Evolutionary conservation across 768 basidiomycete genomes (phyloP).

Genomic region (Dendrothele bispora): DNA sequence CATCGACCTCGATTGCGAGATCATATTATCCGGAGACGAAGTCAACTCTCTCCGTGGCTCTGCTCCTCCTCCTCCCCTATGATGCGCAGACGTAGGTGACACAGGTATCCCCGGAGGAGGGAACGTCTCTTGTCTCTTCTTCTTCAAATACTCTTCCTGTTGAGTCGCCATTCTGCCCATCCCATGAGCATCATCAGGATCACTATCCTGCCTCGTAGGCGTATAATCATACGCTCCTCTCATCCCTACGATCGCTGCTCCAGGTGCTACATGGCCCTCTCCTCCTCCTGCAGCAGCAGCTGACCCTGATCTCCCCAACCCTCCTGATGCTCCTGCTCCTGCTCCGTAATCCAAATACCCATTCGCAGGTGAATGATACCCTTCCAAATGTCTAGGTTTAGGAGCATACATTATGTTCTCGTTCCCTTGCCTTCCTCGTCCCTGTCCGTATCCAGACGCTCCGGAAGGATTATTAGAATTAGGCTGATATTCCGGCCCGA

Average conservation of each 20-base stretch:
- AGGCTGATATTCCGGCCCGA: slow-evolving; percentile 6
- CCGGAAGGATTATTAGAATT: neutral
- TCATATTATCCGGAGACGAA: no score
- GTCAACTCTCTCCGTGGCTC: no score
- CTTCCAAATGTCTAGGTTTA: slow-evolving; percentile 4
- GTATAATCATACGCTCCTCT: slow-evolving; percentile 4
- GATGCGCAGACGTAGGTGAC: neutral
- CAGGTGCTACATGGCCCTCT: neutral
- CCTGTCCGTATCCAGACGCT: neutral
- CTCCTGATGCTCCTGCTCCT: neutral
- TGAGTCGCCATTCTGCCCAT: neutral
- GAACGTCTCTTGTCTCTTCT: neutral
- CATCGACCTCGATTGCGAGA: no score
- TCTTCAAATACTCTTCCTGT: neutral
- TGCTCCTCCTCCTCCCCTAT: no score
- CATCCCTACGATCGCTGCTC: neutral
- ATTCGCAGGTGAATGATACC: neutral
- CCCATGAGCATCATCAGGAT: slow-evolving; percentile 12
- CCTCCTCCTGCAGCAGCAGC: neutral
- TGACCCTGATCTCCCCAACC: neutral
- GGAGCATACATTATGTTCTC: slow-evolving; percentile 8
- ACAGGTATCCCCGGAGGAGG: slow-evolving; percentile 1
- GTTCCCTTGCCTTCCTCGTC: neutral
- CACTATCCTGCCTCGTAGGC: slow-evolving; percentile 10
- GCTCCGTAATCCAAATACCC: neutral